Evolutionary conservation across 148 eudicot genomes (phyloP), one percentile per base, ranked within the genome.

Genomic region (Cornus kousa): DNA sequence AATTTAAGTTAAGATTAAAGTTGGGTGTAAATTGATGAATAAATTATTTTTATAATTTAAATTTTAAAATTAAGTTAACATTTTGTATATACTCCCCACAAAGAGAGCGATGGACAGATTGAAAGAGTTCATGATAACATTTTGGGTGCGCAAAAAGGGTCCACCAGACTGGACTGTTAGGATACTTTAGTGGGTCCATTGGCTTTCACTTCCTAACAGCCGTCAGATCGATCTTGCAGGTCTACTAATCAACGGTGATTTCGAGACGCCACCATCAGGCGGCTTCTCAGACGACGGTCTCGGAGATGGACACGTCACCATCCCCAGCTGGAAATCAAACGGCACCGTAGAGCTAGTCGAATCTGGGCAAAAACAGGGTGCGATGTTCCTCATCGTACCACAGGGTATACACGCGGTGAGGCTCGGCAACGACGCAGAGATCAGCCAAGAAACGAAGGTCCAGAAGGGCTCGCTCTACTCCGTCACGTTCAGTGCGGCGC

Each of bases 381-480:
- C 94, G 7, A 97, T 97, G 99, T 92, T 97, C 90, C 86, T 97
- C 65, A 97, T 97, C 71, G 97, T 97, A 39, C 99, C 99, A 0
- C 89, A 90, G 40, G 99, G 98, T 33, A 85, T 81, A 10, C 99
- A 94, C 77, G 98, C 98, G 2, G 90, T 91, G 65, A 83, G 99
- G 66, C 86, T 97, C 10, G 97, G 99, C 48, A 97, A 97, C 70
- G 98, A 97, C 76, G 99, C 99, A 0, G 91, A 92, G 78, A 92
- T 97, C 71, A 89, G 92, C 80, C 99, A 97, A 77, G 91, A 84
- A 32, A 78, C 90, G 19, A 86, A 64, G 80, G 89, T 92, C 2
- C 97, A 97, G 77, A 97, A 94, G 59, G 98, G 95, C 32, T 72
- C 90, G 1, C 71, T 92, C 37, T 97, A 97, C 68, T 93, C 99